Evolutionary conservation across 176 grass and related monocot genomes (phyloP).

Genomic region (Dactylis glomerata): DNA sequence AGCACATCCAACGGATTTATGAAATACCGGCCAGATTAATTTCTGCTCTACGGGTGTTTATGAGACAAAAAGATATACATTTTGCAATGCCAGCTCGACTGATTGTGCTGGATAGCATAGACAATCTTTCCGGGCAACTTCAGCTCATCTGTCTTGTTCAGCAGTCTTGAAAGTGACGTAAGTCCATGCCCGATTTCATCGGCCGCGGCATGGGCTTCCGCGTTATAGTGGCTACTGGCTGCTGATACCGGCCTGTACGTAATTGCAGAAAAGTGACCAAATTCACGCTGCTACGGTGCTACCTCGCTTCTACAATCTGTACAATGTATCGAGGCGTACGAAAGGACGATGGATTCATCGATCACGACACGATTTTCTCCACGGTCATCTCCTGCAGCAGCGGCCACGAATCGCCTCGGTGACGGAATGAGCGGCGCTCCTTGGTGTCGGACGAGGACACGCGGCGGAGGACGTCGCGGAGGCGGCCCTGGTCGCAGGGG

Average conservation of each 20-base stretch:
- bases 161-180: background rate
- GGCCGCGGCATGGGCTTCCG: background rate
- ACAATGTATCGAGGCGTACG: background rate
- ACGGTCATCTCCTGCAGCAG: background rate
- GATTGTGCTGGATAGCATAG: background rate
- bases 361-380: background rate
- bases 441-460: background rate
- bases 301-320: background rate
- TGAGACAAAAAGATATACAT: background rate
- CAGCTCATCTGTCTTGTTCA: background rate
- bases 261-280: background rate
- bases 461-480: constrained; percentile 40
- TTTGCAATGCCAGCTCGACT: background rate
- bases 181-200: background rate
- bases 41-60: too few species aligned
- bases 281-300: background rate
- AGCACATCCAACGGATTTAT: too few species aligned
- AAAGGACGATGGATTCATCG: background rate
- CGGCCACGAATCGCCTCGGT: background rate
- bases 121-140: background rate
- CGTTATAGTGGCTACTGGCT: background rate
- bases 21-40: too few species aligned
- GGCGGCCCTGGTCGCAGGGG: constrained; percentile 37
- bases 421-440: background rate
- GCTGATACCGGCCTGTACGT: background rate